These are phyloP conservation scores for Puccinia triticina DNA, from an alignment of 1,284 basidiomycete genomes.

Conservation along the genomic window DNA sequence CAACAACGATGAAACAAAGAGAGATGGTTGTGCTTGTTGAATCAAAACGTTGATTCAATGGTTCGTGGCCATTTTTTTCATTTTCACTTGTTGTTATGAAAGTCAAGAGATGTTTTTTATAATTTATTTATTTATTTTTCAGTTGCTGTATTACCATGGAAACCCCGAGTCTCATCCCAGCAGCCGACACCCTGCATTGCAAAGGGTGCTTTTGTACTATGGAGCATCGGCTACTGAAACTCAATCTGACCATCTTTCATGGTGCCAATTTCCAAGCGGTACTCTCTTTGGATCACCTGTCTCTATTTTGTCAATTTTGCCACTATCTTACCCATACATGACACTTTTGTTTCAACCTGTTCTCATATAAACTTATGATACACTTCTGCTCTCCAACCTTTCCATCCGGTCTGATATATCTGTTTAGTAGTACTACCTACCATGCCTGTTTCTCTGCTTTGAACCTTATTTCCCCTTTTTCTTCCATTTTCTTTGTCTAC, in stretches of 20 bases:
- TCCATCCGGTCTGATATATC: not conserved
- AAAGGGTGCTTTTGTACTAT: too few species aligned
- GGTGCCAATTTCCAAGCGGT: not conserved
- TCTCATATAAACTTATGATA: not conserved
- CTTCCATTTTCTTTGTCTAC: not conserved
- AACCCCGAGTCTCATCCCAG: too few species aligned
- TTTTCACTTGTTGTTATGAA: not conserved
- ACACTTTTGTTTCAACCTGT: not conserved
- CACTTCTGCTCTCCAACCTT: not conserved
- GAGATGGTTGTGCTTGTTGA: slow-evolving; percentile 83
- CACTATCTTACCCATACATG: not conserved
- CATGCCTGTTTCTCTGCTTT: slow-evolving; percentile 10
- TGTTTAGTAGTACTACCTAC: not conserved
- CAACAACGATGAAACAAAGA: slow-evolving; percentile 70
- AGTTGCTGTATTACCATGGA: not conserved
- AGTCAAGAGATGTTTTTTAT: not conserved
- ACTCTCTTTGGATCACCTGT: not conserved
- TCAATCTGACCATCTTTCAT: too few species aligned
- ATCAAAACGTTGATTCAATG: slow-evolving; percentile 92
- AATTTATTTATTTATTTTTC: not conserved
- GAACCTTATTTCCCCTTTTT: not conserved
- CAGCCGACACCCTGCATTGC: too few species aligned
- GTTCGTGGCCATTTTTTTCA: slow-evolving; percentile 68
- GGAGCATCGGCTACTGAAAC: too few species aligned
- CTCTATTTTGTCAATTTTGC: not conserved